Percentiles rank a stretch among this genome's conserved stretches.
These are phyloP conservation scores for Phytopythium montanum DNA, from an alignment of 352 stramenopile genomes.

Conservation along the genomic window DNA sequence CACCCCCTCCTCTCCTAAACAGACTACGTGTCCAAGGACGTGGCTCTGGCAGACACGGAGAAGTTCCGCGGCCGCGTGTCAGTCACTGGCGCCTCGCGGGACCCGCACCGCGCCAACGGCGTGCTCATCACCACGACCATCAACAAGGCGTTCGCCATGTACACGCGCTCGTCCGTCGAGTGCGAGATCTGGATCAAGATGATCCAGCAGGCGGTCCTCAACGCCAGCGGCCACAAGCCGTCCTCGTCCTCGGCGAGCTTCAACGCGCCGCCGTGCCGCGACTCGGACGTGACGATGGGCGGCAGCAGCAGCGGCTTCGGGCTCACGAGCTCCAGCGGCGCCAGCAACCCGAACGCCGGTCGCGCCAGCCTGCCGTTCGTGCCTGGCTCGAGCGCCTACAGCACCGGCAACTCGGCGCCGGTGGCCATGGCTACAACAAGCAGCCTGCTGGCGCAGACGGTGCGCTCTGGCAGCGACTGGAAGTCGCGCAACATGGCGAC, in stretches of 20 bases:
- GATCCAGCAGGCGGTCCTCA: constrained; percentile 72
- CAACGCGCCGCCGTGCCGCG: constrained; percentile 43
- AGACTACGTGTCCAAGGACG: constrained; percentile 80
- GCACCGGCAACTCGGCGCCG: constrained; percentile 1
- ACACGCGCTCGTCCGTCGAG: constrained; percentile 76
- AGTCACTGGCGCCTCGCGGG: constrained; percentile 63
- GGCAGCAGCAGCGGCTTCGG: constrained; percentile 17
- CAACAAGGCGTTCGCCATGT: constrained; percentile 84
- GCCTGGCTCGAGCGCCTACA: constrained; percentile 19
- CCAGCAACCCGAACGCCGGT: constrained; percentile 4
- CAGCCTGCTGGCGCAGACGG: constrained; percentile 51
- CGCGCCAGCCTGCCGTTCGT: constrained; percentile 10
- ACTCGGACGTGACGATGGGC: constrained; percentile 49
- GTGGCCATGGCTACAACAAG: constrained; percentile 15
- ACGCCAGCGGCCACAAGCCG: constrained; percentile 42
- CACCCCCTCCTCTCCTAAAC: background rate
- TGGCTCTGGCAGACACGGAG: constrained; percentile 74
- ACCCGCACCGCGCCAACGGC: constrained; percentile 64
- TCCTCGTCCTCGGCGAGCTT: constrained; percentile 38
- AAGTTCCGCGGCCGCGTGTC: constrained; percentile 81
- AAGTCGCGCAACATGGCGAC: constrained; percentile 80
- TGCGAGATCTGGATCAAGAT: constrained; percentile 85
- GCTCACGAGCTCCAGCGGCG: constrained; percentile 12
- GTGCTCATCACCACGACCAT: constrained; percentile 85
- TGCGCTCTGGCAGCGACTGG: constrained; percentile 78